Base-by-base conservation (phyloP, 331 rosid species). In the Stylosanthes scabra region DNA sequence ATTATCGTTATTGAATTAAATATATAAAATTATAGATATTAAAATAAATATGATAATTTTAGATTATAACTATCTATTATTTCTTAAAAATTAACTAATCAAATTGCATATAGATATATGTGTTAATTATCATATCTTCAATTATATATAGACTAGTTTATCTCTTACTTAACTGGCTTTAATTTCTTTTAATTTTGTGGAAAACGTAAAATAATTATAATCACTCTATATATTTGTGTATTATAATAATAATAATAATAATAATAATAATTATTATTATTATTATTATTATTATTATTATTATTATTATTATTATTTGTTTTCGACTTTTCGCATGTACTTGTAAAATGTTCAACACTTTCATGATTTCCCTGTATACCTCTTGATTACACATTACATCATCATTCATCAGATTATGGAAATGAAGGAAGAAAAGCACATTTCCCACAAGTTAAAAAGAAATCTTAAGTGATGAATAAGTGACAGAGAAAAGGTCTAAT, bases 401-500 rank as follows among this genome's bases (percentile, higher is more conserved):
- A 42, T 51, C 31, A 63, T 58, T 62, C 7, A 42, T 51, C 31
- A 68, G 65, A 68, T 39, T n/a, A 46, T 62, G 76, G n/a, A 64
- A 61, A 72, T 6, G 66, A 59, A 77, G 44, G 44, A 73, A 45
- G 71, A 65, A 41, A 64, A 80, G 27, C 72, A 69, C 29, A 77
- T 59, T 80, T 45, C 11, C 10, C 29, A 69, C 59, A 78, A 83
- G 84, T 71, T 41, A 55, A 72, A 60, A 66, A 58, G 2, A 2
- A 5, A 3, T 47, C 31, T 47, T 31, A 68, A 34, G 65, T 63
- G 75, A 81, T 74, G 7, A 86, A 42, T 73, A 76, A 62, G 75
- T 54, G 79, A 57, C 56, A 68, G 66, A 70, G 60, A 55, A 81
- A 82, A 79, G 80, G 82, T 66, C 50, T 60, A 81, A 81, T 39